phyloP scores from a whole-genome alignment of 2,329 filamentous ascomycete genomes.

The Penicillium hordei region DNA sequence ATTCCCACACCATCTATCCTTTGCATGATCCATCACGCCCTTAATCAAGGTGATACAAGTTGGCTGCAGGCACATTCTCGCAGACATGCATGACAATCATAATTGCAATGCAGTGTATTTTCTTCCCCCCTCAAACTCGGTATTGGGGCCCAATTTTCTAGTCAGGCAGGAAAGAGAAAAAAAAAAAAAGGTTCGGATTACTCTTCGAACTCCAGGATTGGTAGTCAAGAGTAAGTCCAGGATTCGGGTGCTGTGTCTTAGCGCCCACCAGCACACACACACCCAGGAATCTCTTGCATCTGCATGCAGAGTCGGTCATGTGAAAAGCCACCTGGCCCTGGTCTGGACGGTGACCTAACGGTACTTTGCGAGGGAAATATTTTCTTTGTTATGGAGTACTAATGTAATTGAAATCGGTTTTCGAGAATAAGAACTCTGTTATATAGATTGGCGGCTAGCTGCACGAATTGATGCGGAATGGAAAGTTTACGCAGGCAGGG shows the following conservation, averaged over 20 bases:
- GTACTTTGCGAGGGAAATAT: background rate
- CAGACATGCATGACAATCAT: background rate
- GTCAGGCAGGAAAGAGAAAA: conserved; percentile 13
- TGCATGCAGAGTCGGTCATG: conserved; percentile 40
- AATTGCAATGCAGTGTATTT: background rate
- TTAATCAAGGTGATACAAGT: conserved; percentile 3
- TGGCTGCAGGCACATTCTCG: conserved; percentile 1
- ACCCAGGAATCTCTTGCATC: conserved; percentile 30
- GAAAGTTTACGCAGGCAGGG: background rate
- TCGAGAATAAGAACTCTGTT: background rate
- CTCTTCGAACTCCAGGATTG: background rate
- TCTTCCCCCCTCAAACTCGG: background rate
- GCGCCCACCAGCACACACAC: conserved; percentile 20
- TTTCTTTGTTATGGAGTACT: background rate
- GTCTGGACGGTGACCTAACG: conserved; percentile 4
- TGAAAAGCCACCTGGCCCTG: conserved; percentile 22
- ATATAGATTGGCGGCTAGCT: background rate
- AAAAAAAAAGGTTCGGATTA: background rate
- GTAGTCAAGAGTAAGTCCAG: conserved; percentile 5
- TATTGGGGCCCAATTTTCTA: conserved; percentile 8
- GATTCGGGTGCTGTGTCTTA: conserved; percentile 1
- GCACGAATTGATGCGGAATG: background rate
- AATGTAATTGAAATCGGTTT: background rate
- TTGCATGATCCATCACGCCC: background rate
- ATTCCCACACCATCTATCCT: background rate